phyloP scores from a whole-genome alignment of 2,329 filamentous ascomycete species.

The Hymenoscyphus infarciens region DNA sequence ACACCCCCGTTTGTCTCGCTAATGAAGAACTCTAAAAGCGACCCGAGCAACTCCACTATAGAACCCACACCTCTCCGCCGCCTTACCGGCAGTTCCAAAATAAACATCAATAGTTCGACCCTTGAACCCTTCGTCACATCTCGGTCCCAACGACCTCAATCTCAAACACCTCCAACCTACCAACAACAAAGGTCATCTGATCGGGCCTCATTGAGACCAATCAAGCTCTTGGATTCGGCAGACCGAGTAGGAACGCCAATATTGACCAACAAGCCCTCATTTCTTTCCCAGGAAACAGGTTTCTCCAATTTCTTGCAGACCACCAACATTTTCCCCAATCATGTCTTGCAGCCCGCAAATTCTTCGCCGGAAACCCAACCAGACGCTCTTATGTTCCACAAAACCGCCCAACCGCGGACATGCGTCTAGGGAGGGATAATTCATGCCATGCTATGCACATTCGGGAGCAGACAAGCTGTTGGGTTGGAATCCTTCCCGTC shows the following conservation, averaged over 20 bases:
- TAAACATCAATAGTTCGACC: conserved; percentile 1
- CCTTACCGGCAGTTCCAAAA: neutral
- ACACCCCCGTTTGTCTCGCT: neutral
- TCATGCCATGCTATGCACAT: neutral
- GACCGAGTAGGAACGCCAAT: neutral
- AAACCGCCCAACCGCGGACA: neutral
- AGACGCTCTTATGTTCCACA: neutral
- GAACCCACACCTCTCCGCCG: neutral
- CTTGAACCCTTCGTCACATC: neutral
- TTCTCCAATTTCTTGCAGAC: neutral
- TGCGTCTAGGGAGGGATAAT: neutral
- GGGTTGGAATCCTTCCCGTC: neutral
- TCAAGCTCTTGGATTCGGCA: neutral
- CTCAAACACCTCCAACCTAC: neutral
- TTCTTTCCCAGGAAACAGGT: neutral
- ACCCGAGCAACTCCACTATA: conserved; percentile 3
- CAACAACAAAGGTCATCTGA: neutral
- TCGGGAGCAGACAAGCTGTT: neutral
- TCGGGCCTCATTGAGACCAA: neutral
- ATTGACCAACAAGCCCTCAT: neutral
- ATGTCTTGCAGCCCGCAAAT: neutral
- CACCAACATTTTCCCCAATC: neutral
- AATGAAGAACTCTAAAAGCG: neutral
- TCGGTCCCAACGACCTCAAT: neutral
- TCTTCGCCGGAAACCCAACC: neutral